Conservation (phyloP, 2,329 filamentous ascomycete species). For the Neopestalotiopsis rosae region DNA sequence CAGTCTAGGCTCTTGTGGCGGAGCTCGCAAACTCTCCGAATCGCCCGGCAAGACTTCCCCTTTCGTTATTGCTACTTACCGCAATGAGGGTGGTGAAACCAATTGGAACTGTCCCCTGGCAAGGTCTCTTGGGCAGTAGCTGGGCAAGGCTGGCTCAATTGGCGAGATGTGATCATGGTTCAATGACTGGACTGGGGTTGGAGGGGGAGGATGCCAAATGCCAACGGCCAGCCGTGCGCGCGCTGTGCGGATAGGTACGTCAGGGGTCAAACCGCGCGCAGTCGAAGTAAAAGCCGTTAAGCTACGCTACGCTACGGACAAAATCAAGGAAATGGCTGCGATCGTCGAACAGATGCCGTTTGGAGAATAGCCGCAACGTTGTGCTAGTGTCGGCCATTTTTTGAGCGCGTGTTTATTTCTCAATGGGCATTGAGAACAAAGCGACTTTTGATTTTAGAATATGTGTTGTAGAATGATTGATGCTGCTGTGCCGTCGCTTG, state of each 20-base stretch:
- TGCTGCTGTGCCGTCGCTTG: neutral
- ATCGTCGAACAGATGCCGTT: slow-evolving; percentile 7
- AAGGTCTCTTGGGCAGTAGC: neutral
- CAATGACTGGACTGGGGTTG: neutral
- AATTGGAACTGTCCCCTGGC: neutral
- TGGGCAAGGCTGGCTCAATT: slow-evolving; percentile 10
- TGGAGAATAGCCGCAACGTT: slow-evolving; percentile 3
- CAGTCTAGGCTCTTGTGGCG: slow-evolving; percentile 5
- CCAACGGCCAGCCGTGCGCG: neutral
- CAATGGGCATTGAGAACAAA: neutral
- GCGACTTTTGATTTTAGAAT: neutral
- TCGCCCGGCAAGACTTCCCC: slow-evolving; percentile 16
- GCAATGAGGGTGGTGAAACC: slow-evolving; percentile 3
- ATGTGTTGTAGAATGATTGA: neutral
- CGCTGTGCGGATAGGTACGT: slow-evolving; percentile 1
- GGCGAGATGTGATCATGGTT: neutral
- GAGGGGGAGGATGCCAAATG: neutral
- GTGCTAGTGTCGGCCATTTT: neutral
- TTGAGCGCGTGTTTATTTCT: neutral
- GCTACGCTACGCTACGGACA: slow-evolving; percentile 3
- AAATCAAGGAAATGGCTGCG: slow-evolving; percentile 11
- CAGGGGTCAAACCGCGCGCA: neutral
- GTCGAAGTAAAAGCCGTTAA: slow-evolving; percentile 3
- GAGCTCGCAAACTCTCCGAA: slow-evolving; percentile 6
- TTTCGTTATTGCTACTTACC: slow-evolving; percentile 5